These are phyloP conservation scores for Thalassia testudinum DNA, from an alignment of 116 monocot genomes.

Conservation along the genomic window DNA sequence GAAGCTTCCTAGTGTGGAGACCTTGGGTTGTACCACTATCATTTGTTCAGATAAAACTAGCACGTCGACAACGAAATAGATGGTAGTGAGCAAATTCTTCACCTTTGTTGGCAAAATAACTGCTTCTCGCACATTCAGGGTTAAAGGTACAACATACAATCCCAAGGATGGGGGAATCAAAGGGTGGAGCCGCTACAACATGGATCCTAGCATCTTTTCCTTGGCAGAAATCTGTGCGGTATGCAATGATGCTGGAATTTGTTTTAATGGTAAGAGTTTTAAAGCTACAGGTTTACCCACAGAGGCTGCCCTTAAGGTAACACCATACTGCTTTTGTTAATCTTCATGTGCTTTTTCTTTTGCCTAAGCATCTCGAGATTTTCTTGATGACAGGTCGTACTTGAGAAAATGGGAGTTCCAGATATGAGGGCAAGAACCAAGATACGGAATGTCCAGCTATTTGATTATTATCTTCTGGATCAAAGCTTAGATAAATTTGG, in stretches of 20 bases:
- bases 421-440: conserved; percentile 31
- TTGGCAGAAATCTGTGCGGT: conserved; percentile 61
- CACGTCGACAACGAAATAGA: conserved; percentile 75
- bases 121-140: conserved; percentile 23
- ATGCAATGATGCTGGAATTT: conserved; percentile 69
- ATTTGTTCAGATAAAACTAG: conserved; percentile 85
- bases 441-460: conserved; percentile 21
- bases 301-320: conserved; percentile 84
- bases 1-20: conserved; percentile 79
- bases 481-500: conserved; percentile 29
- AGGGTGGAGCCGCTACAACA: conserved; percentile 29
- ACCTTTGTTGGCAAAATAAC: conserved; percentile 31
- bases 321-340: not conserved
- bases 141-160: conserved; percentile 66
- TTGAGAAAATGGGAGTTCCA: conserved; percentile 85
- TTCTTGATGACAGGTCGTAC: conserved; percentile 52
- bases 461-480: conserved; percentile 24
- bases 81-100: conserved; percentile 61
- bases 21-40: conserved; percentile 72
- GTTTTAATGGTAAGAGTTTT: conserved; percentile 31
- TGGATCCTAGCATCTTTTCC: conserved; percentile 39
- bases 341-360: not conserved
- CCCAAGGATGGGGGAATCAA: conserved; percentile 57
- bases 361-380: not conserved
- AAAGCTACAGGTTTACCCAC: conserved; percentile 59